These are phyloP conservation scores for Sclerotinia trifoliorum DNA, from an alignment of 2,329 filamentous ascomycete genomes.

Conservation along the genomic window DNA sequence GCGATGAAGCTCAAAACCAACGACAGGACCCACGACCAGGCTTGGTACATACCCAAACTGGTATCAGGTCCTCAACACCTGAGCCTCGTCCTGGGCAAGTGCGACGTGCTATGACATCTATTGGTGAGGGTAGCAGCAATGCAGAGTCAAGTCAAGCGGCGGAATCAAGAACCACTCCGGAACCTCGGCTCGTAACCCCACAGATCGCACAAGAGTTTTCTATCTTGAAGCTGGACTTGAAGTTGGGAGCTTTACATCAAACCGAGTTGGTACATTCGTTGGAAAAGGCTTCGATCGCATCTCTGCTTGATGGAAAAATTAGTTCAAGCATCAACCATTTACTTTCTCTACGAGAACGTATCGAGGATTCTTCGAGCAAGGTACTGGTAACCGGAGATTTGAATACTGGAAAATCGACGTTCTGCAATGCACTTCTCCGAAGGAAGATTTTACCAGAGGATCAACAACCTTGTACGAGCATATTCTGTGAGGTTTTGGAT, in stretches of 20 bases:
- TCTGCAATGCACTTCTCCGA: conserved; percentile 93
- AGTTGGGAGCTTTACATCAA: conserved; percentile 82
- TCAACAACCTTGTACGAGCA: conserved; percentile 95
- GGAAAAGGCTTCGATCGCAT: conserved; percentile 87
- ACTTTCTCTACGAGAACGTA: conserved; percentile 80
- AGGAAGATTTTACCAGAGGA: conserved; percentile 94
- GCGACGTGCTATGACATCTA: conserved; percentile 70
- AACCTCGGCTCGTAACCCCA: conserved; percentile 83
- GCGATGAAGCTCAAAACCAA: conserved; percentile 47
- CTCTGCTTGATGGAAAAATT: conserved; percentile 90
- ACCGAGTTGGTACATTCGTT: conserved; percentile 90
- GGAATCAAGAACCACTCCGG: conserved; percentile 58
- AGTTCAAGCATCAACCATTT: conserved; percentile 91
- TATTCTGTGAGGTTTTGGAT: conserved; percentile 96
- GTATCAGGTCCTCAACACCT: conserved; percentile 38
- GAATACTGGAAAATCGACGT: conserved; percentile 97
- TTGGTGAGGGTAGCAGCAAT: conserved; percentile 54
- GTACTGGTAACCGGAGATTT: conserved; percentile 93
- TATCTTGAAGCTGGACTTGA: conserved; percentile 89
- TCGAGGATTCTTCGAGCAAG: conserved; percentile 96
- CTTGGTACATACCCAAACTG: conserved; percentile 63
- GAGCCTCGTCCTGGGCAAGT: conserved; percentile 51
- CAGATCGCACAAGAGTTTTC: conserved; percentile 97
- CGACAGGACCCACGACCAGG: conserved; percentile 58
- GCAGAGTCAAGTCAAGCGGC: conserved; percentile 72